phyloP scores from a whole-genome alignment of 2,329 filamentous ascomycete species.

The Cadophora sp. region DNA sequence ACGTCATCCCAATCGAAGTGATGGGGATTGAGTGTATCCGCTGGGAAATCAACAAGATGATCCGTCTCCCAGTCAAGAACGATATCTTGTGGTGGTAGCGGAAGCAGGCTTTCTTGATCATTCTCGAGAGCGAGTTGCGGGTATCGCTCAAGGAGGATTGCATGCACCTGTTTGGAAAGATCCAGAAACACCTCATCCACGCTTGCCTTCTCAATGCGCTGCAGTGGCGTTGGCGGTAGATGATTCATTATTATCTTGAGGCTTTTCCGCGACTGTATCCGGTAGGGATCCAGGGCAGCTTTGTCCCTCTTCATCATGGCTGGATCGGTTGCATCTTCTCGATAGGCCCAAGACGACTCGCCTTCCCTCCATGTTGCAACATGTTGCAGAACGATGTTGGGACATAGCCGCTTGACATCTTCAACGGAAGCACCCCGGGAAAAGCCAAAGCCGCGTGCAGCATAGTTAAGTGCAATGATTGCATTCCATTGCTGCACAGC shows the following conservation, averaged over 20 bases:
- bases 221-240: constrained; percentile 64
- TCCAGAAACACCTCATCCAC: constrained; percentile 97
- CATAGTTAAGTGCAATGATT: constrained; percentile 90
- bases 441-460: constrained; percentile 82
- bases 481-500: constrained; percentile 91
- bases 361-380: constrained; percentile 95
- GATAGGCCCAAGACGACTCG: constrained; percentile 90
- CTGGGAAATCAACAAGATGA: constrained; percentile 77
- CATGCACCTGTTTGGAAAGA: constrained; percentile 83
- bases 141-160: constrained; percentile 75
- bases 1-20: constrained; percentile 98
- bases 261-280: constrained; percentile 83
- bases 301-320: constrained; percentile 86
- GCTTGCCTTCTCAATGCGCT: constrained; percentile 88
- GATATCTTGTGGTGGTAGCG: constrained; percentile 69
- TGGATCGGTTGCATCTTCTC: constrained; percentile 72
- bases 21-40: constrained; percentile 72
- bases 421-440: constrained; percentile 77
- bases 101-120: constrained; percentile 73
- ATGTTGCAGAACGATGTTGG: constrained; percentile 84
- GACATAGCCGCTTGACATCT: constrained; percentile 90
- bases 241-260: constrained; percentile 77
- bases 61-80: constrained; percentile 85
- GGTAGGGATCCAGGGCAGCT: constrained; percentile 91
- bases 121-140: constrained; percentile 73